These are phyloP conservation scores for Ustilago tritici DNA, from an alignment of 1,284 basidiomycete species.

Conservation along the genomic window DNA sequence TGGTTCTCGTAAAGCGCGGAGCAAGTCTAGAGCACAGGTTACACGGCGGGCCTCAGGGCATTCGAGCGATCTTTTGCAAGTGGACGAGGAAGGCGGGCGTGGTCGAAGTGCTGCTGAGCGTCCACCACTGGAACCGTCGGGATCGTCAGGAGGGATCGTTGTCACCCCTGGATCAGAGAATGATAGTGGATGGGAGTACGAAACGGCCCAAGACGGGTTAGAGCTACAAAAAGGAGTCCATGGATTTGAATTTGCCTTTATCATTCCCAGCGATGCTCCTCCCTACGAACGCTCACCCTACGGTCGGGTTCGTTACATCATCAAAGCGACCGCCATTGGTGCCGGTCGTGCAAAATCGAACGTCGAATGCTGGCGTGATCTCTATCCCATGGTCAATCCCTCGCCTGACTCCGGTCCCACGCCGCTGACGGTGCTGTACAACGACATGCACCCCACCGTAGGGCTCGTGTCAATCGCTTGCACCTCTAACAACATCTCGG, in stretches of 20 bases:
- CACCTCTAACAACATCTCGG: conserved; percentile 68
- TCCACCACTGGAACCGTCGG: conserved; percentile 21
- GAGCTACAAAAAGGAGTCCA: conserved; percentile 68
- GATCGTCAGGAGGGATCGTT: conserved; percentile 20
- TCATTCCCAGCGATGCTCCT: conserved; percentile 65
- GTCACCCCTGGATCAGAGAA: conserved; percentile 44
- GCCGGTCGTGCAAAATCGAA: conserved; percentile 65
- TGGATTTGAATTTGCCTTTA: conserved; percentile 69
- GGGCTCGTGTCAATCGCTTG: conserved; percentile 67
- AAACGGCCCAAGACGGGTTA: conserved; percentile 53
- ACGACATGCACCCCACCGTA: conserved; percentile 68
- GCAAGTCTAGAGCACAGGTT: conserved; percentile 38
- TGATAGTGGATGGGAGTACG: conserved; percentile 38
- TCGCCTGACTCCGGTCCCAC: conserved; percentile 65
- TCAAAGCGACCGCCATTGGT: conserved; percentile 68
- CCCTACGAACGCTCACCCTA: conserved; percentile 68
- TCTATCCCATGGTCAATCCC: conserved; percentile 69
- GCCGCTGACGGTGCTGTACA: conserved; percentile 67
- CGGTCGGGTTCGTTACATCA: conserved; percentile 65
- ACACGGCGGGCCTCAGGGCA: conserved; percentile 26
- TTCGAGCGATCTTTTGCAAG: conserved; percentile 35
- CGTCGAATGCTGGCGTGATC: conserved; percentile 66
- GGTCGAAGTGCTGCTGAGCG: conserved; percentile 33
- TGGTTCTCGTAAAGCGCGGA: conserved; percentile 41
- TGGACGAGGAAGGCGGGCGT: conserved; percentile 46